These are phyloP conservation scores for Evansstolkia leycettana DNA, from an alignment of 495 filamentous ascomycete genomes.

Conservation along the genomic window DNA sequence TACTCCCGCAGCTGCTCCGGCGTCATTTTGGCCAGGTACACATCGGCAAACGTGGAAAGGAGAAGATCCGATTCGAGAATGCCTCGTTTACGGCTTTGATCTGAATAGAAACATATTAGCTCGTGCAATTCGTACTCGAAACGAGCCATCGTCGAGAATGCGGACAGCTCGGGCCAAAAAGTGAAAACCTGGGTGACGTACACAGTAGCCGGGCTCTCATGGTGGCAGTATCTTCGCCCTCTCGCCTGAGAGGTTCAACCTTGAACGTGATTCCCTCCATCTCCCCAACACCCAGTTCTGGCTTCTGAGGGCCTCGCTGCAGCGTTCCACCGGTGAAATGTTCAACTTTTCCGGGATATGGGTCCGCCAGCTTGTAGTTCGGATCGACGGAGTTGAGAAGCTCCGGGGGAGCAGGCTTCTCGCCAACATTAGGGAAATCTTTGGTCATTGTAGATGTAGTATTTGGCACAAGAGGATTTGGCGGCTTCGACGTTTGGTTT, in stretches of 20 bases:
- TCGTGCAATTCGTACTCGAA: too few species aligned
- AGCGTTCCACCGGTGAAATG: conserved; percentile 52
- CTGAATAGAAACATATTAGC: conserved; percentile 28
- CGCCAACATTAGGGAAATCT: conserved; percentile 46
- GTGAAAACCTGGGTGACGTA: conserved; percentile 34
- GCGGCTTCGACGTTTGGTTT: conserved; percentile 39
- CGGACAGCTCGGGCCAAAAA: neutral
- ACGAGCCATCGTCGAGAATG: conserved; percentile 1
- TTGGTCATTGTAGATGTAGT: conserved; percentile 52
- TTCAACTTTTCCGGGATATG: conserved; percentile 46
- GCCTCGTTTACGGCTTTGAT: conserved; percentile 93
- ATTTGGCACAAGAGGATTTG: conserved; percentile 52
- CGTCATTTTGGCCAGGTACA: conserved; percentile 61
- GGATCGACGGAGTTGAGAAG: conserved; percentile 44
- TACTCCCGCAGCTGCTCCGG: conserved; percentile 65
- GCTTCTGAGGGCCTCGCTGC: conserved; percentile 31
- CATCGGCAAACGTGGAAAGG: conserved; percentile 87
- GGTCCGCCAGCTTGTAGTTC: conserved; percentile 44
- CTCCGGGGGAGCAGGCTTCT: conserved; percentile 46
- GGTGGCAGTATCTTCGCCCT: conserved; percentile 68
- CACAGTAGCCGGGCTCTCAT: conserved; percentile 84
- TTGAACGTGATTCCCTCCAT: conserved; percentile 80
- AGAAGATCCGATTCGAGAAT: conserved; percentile 93
- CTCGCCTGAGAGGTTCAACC: conserved; percentile 74
- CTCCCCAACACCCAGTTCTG: conserved; percentile 84